These are phyloP conservation scores for Solanum gandarillasii DNA, from an alignment of 257 asterid genomes.

Conservation along the genomic window DNA sequence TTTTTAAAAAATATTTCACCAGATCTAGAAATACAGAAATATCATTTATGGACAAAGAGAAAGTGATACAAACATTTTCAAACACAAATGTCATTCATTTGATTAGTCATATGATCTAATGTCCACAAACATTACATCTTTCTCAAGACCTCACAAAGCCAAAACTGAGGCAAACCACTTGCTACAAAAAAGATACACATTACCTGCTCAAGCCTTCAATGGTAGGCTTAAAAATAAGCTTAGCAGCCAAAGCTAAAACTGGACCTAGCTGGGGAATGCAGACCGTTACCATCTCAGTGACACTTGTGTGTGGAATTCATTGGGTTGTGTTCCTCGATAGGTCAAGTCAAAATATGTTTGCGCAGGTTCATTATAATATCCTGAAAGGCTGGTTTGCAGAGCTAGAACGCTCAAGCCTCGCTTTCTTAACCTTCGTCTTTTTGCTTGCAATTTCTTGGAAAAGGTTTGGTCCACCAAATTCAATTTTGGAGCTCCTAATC, in stretches of 20 bases:
- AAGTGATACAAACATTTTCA: background rate
- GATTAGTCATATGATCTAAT: background rate
- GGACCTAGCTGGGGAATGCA: background rate
- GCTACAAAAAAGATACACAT: background rate
- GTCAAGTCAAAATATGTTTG: background rate
- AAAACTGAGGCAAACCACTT: background rate
- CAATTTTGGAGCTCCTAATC: conserved; percentile 31
- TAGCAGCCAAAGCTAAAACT: background rate
- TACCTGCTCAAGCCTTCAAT: background rate
- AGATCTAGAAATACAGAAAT: background rate
- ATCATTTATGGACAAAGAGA: background rate
- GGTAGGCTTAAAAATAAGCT: background rate
- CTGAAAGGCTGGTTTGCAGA: conserved; percentile 46
- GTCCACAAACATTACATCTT: background rate
- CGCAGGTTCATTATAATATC: conserved; percentile 24
- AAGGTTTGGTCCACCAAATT: conserved; percentile 56
- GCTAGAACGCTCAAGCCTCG: conserved; percentile 27
- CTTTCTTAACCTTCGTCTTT: conserved; percentile 31
- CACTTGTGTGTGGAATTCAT: background rate
- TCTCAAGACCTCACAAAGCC: background rate
- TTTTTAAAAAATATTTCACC: background rate
- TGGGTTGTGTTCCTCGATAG: background rate
- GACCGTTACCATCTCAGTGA: background rate
- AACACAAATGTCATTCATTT: background rate
- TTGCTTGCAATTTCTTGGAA: conserved; percentile 64